Evolutionary conservation across 192 early-diverging fungal genomes (phyloP).

Genomic region (Glomus cerebriforme): DNA sequence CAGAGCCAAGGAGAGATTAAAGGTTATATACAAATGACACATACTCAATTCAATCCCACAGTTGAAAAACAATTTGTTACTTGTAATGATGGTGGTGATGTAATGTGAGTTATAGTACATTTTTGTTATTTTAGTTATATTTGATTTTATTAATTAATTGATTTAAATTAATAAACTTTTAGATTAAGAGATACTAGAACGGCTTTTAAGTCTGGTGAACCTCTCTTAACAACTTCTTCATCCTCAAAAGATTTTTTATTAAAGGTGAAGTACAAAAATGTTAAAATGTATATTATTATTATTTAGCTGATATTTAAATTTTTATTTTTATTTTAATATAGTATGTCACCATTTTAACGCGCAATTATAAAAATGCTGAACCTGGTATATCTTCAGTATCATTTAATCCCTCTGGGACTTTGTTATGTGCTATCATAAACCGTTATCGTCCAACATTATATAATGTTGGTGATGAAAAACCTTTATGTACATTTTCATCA

Average conservation of each 20-base stretch:
- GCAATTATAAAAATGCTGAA: neutral
- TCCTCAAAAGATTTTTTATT: neutral
- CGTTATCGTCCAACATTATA: slow-evolving; percentile 1
- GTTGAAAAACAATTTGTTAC: slow-evolving; percentile 2
- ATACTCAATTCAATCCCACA: neutral
- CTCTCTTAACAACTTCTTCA: neutral
- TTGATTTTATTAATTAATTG: too few relatives aligned
- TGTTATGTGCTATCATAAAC: neutral
- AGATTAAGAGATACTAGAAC: slow-evolving; percentile 2
- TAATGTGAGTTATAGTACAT: neutral
- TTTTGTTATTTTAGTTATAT: neutral
- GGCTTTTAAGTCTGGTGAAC: neutral
- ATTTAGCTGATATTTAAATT: neutral
- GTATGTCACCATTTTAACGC: neutral
- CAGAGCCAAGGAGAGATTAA: neutral
- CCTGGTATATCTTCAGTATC: neutral
- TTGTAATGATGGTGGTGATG: neutral
- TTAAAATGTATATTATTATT: too few relatives aligned
- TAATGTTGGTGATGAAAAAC: neutral
- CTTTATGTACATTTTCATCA: slow-evolving; percentile 7
- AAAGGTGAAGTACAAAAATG: neutral
- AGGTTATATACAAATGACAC: neutral
- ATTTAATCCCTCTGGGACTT: neutral
- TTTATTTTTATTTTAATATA: neutral
- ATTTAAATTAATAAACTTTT: neutral